A percentile compares a stretch with the other conserved stretches of the same genome.
Evolutionary conservation across 495 filamentous ascomycete species (phyloP).

Genomic region (Aspergillus leporis): DNA sequence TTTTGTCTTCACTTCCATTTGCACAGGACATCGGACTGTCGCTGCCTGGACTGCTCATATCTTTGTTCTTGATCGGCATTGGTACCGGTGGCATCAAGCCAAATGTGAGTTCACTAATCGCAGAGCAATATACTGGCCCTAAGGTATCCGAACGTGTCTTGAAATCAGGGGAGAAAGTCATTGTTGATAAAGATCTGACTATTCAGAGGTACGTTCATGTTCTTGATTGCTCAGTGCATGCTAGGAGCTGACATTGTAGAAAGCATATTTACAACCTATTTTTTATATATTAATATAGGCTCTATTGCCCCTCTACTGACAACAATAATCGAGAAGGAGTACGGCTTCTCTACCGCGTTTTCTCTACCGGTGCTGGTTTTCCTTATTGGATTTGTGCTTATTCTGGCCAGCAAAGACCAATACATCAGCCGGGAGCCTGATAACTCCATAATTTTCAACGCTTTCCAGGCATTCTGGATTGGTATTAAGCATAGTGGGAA

Average conservation of each 20-base stretch:
- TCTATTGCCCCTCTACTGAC: neutral
- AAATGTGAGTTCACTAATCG: slow-evolving; percentile 1
- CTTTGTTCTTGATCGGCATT: slow-evolving; percentile 1
- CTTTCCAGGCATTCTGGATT: neutral
- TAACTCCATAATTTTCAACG: neutral
- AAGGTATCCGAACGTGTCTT: neutral
- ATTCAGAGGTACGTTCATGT: neutral
- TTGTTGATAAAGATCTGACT: neutral
- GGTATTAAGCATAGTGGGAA: neutral
- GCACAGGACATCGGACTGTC: neutral
- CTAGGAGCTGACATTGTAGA: neutral
- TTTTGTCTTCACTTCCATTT: neutral
- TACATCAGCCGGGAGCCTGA: neutral
- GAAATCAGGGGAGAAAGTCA: neutral
- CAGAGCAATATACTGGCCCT: slow-evolving; percentile 1
- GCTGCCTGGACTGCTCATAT: neutral
- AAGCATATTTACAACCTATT: slow-evolving; percentile 1
- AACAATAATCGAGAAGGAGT: neutral
- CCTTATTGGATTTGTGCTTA: neutral
- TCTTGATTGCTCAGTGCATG: neutral
- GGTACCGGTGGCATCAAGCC: slow-evolving; percentile 4
- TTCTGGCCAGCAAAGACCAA: neutral
- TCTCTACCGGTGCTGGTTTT: neutral
- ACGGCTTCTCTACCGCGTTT: neutral
- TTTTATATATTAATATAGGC: neutral